phyloP scores from a whole-genome alignment of 768 basidiomycete species.

The Clavaria fumosa region DNA sequence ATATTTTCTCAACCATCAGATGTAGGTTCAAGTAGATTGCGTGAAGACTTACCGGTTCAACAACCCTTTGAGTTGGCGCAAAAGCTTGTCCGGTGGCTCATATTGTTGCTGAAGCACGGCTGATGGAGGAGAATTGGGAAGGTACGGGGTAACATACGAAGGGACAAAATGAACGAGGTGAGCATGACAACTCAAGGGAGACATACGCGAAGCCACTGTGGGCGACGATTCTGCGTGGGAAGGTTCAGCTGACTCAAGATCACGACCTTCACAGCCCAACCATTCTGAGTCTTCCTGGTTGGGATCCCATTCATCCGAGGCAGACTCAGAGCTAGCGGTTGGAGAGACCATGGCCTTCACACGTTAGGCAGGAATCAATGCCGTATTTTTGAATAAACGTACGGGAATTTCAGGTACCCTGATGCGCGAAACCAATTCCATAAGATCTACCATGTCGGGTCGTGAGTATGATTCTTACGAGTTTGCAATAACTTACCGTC shows the following conservation, averaged over 20 bases:
- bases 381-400: background rate
- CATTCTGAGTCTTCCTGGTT: no score
- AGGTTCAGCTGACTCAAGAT: constrained; percentile 9
- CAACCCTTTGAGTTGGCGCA: constrained; percentile 68
- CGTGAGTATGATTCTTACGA: background rate
- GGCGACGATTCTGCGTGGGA: constrained; percentile 3
- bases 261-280: constrained; percentile 20
- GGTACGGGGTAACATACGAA: constrained; percentile 40
- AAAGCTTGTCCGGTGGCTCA: constrained; percentile 37
- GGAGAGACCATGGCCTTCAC: background rate
- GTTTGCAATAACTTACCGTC: constrained; percentile 39
- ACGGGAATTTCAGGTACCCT: constrained; percentile 6
- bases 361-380: background rate
- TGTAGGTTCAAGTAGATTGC: background rate
- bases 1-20: constrained; percentile 4
- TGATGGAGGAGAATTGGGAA: constrained; percentile 71
- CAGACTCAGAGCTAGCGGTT: background rate
- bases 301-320: constrained; percentile 12
- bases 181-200: background rate
- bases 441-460: constrained; percentile 27
- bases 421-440: constrained; percentile 34
- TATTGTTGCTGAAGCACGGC: constrained; percentile 11
- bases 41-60: constrained; percentile 53
- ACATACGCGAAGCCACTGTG: constrained; percentile 2
- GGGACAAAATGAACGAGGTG: constrained; percentile 4